Evolutionary conservation across 352 stramenopile genomes (phyloP), one percentile per base, ranked within the genome.

Genomic region (Globisporangium radiosum): DNA sequence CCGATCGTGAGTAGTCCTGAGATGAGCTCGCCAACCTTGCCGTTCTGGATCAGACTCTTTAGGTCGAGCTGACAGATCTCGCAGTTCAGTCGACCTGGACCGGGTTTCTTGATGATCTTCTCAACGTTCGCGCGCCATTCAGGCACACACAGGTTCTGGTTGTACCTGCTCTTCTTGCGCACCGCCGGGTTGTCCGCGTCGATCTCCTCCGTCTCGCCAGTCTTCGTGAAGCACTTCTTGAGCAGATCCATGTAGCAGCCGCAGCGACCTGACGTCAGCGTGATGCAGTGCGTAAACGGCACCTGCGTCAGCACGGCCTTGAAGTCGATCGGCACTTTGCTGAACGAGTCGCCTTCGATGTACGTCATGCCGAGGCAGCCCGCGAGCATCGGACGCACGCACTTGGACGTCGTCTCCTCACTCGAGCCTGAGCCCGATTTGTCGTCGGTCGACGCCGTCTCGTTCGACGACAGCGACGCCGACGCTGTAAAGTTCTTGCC

Each of bases 181-280:
- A 69, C 70, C 9, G 69, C 62, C 4, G 62, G 56, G 25, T 73
- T 66, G 2, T 85, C 56, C 47, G 78, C 42, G 15, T 70, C 64
- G 15, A 84, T 56, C 50, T 76, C 57, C 15, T 64, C 55, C 0
- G 74, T 81, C 1, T 56, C 52, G 4, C 81, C 85, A 0, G 60
- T 81, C 62, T 88, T 76, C 38, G 60, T 48, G 55, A 88, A 94
- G 47, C 85, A 94, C 10, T 57, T 61, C 14, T 87, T 75, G 10
- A 94, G 60, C 42, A 88, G 53, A 7, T 91, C 68, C 50, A 86
- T 59, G 61, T 94, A 94, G 61, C 84, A 94, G 0, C 67, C 65
- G 40, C 85, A 94, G 14, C 81, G 75, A 37, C 80, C 76, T 5
- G 70, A 71, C 2, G 63, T 73, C 47, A 85, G 76, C 51, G 87